Evolutionary conservation across 176 grass and related monocot species (phyloP).

Genomic region (Phragmites australis): DNA sequence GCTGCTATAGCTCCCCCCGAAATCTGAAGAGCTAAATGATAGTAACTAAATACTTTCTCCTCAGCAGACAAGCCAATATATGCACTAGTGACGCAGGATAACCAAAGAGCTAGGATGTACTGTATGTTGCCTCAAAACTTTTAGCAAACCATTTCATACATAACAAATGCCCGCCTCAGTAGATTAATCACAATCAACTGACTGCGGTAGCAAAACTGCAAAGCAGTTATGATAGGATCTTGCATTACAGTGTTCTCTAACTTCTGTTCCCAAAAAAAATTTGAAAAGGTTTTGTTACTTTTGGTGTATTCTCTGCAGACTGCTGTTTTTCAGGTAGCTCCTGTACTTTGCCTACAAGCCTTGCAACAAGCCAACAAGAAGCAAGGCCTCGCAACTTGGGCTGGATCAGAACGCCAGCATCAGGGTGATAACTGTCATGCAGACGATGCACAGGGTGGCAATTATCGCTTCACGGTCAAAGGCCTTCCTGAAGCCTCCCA

Average conservation of each 20-base stretch:
- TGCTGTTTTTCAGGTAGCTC: background rate
- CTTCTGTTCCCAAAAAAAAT: background rate
- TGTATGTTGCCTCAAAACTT: too few relatives aligned
- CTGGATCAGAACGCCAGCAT: constrained; percentile 44
- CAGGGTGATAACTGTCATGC: constrained; percentile 31
- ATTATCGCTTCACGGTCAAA: constrained; percentile 49
- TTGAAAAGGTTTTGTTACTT: background rate
- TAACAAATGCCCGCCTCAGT: background rate
- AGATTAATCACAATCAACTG: background rate
- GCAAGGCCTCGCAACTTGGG: background rate
- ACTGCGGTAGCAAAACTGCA: background rate
- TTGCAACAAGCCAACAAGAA: background rate
- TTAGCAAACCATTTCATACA: background rate
- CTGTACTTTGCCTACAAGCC: background rate
- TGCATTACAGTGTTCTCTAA: background rate
- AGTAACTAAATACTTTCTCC: too few relatives aligned
- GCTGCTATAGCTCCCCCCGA: too few relatives aligned
- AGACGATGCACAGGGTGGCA: constrained; percentile 58
- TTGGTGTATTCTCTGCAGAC: background rate
- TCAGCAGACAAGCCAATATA: too few relatives aligned
- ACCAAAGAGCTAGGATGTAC: too few relatives aligned
- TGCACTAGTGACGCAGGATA: too few relatives aligned
- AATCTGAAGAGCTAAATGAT: too few relatives aligned
- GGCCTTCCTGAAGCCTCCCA: constrained; percentile 42
- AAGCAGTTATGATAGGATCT: background rate